These are phyloP conservation scores for Penicillium dipodomyicola DNA, from an alignment of 495 filamentous ascomycete genomes.

Conservation along the genomic window DNA sequence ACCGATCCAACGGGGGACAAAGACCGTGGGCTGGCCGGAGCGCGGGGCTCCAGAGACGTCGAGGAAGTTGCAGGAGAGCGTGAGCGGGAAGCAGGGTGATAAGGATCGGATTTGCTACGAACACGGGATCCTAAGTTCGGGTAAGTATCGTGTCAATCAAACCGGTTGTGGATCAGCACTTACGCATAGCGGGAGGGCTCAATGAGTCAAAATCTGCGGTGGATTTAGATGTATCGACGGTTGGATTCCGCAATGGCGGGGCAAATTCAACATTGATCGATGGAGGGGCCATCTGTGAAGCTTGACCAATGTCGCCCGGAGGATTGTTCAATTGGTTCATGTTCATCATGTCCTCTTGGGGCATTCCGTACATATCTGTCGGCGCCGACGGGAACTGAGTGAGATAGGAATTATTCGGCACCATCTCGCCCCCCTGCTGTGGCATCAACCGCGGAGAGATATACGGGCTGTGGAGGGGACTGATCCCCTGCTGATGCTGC, in stretches of 20 bases:
- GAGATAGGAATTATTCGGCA: constrained; percentile 50
- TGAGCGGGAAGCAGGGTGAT: constrained; percentile 46
- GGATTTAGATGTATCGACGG: constrained; percentile 67
- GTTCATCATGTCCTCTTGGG: constrained; percentile 29
- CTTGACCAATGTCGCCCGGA: constrained; percentile 61
- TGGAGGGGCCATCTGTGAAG: constrained; percentile 74
- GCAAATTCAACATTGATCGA: constrained; percentile 94
- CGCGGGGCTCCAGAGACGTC: constrained; percentile 47
- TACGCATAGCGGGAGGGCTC: constrained; percentile 83
- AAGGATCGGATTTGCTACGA: constrained; percentile 73
- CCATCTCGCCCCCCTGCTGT: constrained; percentile 58
- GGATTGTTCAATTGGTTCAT: constrained; percentile 27
- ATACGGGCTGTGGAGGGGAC: constrained; percentile 80
- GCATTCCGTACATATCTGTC: constrained; percentile 55
- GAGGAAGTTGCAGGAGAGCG: constrained; percentile 44
- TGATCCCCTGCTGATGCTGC: constrained; percentile 59
- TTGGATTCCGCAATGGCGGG: constrained; percentile 71
- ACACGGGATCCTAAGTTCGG: constrained; percentile 52
- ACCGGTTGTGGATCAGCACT: constrained; percentile 25
- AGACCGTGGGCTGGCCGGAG: constrained; percentile 54
- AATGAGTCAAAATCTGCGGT: constrained; percentile 69
- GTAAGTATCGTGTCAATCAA: constrained; percentile 19
- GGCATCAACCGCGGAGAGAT: constrained; percentile 80
- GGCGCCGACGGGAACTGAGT: constrained; percentile 50
- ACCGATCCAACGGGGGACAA: constrained; percentile 62